Evolutionary conservation across 768 basidiomycete genomes (phyloP).

Genomic region (Antrodiella citrinella): DNA sequence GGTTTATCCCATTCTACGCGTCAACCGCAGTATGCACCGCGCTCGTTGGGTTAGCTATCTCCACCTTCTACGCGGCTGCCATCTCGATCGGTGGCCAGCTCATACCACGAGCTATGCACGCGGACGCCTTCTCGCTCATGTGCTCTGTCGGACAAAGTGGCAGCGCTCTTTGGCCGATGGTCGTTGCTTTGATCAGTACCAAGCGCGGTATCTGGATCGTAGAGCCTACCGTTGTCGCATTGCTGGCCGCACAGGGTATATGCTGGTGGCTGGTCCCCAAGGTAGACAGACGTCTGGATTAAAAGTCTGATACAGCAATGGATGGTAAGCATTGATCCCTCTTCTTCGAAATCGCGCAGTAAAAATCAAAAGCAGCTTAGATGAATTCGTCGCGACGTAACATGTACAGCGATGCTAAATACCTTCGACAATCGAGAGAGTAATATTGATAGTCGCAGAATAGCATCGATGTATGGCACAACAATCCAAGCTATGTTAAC

Average conservation of each 20-base stretch:
- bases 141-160: slow-evolving; percentile 23
- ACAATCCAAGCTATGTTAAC: too few relatives aligned
- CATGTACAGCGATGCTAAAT: too few relatives aligned
- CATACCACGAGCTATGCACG: slow-evolving; percentile 21
- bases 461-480: too few relatives aligned
- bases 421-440: too few relatives aligned
- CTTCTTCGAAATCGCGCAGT: too few relatives aligned
- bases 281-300: slow-evolving; percentile 9
- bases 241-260: slow-evolving; percentile 18
- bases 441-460: too few relatives aligned
- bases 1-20: slow-evolving; percentile 18
- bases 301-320: too few relatives aligned
- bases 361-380: too few relatives aligned
- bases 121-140: slow-evolving; percentile 23
- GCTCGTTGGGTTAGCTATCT: slow-evolving; percentile 24
- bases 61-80: slow-evolving; percentile 22
- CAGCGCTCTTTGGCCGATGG: slow-evolving; percentile 22
- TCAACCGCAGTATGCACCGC: slow-evolving; percentile 22
- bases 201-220: slow-evolving; percentile 23
- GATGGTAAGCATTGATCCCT: too few relatives aligned
- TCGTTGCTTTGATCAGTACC: slow-evolving; percentile 21
- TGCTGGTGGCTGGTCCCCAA: slow-evolving; percentile 20
- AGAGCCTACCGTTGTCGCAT: slow-evolving; percentile 20
- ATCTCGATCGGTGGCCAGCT: slow-evolving; percentile 18
- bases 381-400: too few relatives aligned